Conservation (phyloP, 1,139 yeast species). For the Nakaseomyces bracarensis region DNA sequence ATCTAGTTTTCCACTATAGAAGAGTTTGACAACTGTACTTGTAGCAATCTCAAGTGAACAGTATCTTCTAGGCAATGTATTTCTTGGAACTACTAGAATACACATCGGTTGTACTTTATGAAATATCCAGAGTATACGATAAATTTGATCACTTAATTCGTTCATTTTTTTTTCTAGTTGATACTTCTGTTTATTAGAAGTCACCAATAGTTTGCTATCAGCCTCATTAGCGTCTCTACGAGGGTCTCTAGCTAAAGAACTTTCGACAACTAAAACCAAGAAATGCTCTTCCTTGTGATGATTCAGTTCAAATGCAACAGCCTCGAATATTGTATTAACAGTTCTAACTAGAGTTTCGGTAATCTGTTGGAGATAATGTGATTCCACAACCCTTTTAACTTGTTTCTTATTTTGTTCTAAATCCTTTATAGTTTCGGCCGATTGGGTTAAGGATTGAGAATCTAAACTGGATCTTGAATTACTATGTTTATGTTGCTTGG, state of each 20-base stretch:
- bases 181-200: slow-evolving; percentile 15
- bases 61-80: slow-evolving; percentile 65
- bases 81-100: slow-evolving; percentile 71
- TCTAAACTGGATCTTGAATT: not conserved
- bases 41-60: slow-evolving; percentile 69
- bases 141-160: slow-evolving; percentile 66
- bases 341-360: slow-evolving; percentile 66
- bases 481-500: slow-evolving; percentile 5
- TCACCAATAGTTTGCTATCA: slow-evolving; percentile 3
- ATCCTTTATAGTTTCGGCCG: not conserved
- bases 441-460: not conserved
- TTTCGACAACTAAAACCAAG: slow-evolving; percentile 82
- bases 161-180: slow-evolving; percentile 32
- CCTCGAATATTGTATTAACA: slow-evolving; percentile 77
- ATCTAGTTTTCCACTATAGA: slow-evolving; percentile 64
- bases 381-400: slow-evolving; percentile 25
- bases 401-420: not conserved
- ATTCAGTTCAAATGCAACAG: slow-evolving; percentile 82
- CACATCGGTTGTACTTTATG: slow-evolving; percentile 79
- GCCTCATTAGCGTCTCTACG: not conserved
- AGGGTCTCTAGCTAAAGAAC: slow-evolving; percentile 48
- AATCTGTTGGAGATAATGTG: slow-evolving; percentile 73
- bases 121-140: slow-evolving; percentile 50
- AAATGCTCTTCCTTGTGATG: slow-evolving; percentile 71
- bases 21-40: slow-evolving; percentile 77